phyloP scores from a whole-genome alignment of 2,329 filamentous ascomycete species.

The Thielaviopsis ethacetica region DNA sequence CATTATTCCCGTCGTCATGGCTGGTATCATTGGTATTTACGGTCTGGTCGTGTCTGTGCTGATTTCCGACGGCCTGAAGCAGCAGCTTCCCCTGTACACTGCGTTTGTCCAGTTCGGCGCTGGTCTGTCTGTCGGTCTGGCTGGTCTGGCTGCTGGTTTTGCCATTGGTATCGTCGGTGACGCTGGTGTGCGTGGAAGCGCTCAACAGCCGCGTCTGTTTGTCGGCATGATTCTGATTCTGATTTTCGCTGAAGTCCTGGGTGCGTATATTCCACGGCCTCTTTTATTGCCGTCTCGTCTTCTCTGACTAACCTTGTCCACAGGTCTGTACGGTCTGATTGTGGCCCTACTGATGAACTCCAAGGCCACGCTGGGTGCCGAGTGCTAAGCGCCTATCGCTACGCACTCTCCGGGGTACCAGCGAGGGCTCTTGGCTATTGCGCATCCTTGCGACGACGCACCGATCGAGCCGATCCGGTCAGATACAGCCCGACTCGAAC shows the following conservation, averaged over 20 bases:
- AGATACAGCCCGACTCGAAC: neutral
- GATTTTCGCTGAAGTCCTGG: conserved; percentile 98
- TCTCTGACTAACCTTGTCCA: neutral
- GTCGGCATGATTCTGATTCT: conserved; percentile 98
- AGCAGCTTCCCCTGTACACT: conserved; percentile 59
- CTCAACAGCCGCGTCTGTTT: conserved; percentile 72
- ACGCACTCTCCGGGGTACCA: neutral
- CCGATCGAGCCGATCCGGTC: neutral
- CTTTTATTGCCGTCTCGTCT: neutral
- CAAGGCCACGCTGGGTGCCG: conserved; percentile 51
- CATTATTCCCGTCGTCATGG: conserved; percentile 99
- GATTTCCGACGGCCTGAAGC: conserved; percentile 63
- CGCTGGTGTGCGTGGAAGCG: conserved; percentile 73
- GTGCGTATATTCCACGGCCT: too few relatives aligned
- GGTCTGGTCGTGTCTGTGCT: conserved; percentile 77
- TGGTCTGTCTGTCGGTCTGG: conserved; percentile 65
- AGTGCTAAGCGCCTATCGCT: conserved; percentile 32
- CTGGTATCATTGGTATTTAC: conserved; percentile 99
- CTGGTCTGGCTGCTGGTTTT: conserved; percentile 71
- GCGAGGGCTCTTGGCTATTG: neutral
- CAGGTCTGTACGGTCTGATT: conserved; percentile 97
- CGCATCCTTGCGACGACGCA: neutral
- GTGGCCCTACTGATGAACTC: conserved; percentile 99
- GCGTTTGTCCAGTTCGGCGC: conserved; percentile 77
- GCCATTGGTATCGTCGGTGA: conserved; percentile 81